phyloP scores from a whole-genome alignment of 805 yeast species.

The Barnettozyma sp. region DNA sequence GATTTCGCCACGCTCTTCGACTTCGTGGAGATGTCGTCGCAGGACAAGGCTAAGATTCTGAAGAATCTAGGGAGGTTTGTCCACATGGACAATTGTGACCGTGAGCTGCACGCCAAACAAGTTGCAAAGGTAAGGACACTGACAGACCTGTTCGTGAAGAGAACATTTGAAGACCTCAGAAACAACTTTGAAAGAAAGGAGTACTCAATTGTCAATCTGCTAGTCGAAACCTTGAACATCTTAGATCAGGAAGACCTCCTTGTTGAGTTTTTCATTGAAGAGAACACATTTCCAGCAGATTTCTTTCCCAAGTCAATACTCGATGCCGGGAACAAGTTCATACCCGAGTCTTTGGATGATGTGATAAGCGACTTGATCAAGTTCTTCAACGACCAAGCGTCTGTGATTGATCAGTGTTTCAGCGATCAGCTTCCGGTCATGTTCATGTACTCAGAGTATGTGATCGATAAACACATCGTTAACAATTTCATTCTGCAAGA shows the following conservation, averaged over 20 bases:
- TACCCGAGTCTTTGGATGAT: constrained; percentile 19
- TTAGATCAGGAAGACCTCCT: constrained; percentile 32
- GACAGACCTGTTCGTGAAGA: constrained; percentile 13
- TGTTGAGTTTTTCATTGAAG: constrained; percentile 35
- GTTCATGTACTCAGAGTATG: constrained; percentile 31
- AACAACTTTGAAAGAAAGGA: constrained; percentile 16
- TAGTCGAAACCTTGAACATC: constrained; percentile 23
- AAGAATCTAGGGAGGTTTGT: constrained; percentile 15
- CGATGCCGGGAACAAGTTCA: constrained; percentile 20
- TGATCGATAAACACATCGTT: constrained; percentile 32
- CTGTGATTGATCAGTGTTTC: constrained; percentile 33
- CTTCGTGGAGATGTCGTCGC: constrained; percentile 14
- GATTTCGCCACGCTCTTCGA: constrained; percentile 17
- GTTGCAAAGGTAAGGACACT: constrained; percentile 11
- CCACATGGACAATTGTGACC: constrained; percentile 20
- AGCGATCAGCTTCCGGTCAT: constrained; percentile 34
- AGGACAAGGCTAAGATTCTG: constrained; percentile 21
- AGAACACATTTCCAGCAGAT: constrained; percentile 28
- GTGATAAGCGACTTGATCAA: constrained; percentile 24
- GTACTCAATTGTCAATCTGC: constrained; percentile 17
- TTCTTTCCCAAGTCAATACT: constrained; percentile 25
- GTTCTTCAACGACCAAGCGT: constrained; percentile 31
- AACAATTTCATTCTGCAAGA: constrained; percentile 22
- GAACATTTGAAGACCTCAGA: constrained; percentile 18
- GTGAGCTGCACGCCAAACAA: constrained; percentile 5